Conservation (phyloP, 495 filamentous ascomycete genomes). For the Rhypophila decipiens region DNA sequence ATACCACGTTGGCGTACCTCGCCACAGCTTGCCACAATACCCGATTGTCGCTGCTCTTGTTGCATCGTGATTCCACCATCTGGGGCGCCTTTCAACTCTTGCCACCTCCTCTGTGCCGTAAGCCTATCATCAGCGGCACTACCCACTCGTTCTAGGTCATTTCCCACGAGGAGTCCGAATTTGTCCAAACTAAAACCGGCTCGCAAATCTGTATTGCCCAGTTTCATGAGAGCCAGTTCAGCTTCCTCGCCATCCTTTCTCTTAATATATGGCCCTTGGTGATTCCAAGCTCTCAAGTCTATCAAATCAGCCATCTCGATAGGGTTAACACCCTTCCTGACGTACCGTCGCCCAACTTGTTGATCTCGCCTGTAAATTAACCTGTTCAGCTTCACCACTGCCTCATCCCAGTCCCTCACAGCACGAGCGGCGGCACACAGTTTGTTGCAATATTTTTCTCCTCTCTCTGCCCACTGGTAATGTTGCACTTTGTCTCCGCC, state of each 20-base stretch:
- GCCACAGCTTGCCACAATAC: too few species aligned
- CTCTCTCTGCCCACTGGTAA: neutral
- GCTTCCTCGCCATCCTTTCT: neutral
- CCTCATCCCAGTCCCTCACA: neutral
- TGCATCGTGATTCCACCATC: too few species aligned
- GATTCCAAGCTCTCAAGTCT: neutral
- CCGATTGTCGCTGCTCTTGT: too few species aligned
- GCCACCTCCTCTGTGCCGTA: too few species aligned
- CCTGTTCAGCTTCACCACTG: neutral
- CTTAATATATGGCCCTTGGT: neutral
- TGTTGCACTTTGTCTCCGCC: neutral
- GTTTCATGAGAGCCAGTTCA: too few species aligned
- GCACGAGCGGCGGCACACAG: neutral
- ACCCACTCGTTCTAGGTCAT: neutral
- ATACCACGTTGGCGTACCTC: too few species aligned
- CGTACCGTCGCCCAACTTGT: neutral
- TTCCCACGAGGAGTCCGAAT: neutral
- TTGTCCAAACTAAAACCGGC: neutral
- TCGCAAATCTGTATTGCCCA: neutral
- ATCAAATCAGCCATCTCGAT: constrained; percentile 1
- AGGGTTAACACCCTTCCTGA: neutral
- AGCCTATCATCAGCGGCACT: too few species aligned
- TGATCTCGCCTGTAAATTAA: neutral
- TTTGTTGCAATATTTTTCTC: neutral
- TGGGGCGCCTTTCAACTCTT: too few species aligned